phyloP scores from a whole-genome alignment of 345 rosid species.

The Sonneratia alba region DNA sequence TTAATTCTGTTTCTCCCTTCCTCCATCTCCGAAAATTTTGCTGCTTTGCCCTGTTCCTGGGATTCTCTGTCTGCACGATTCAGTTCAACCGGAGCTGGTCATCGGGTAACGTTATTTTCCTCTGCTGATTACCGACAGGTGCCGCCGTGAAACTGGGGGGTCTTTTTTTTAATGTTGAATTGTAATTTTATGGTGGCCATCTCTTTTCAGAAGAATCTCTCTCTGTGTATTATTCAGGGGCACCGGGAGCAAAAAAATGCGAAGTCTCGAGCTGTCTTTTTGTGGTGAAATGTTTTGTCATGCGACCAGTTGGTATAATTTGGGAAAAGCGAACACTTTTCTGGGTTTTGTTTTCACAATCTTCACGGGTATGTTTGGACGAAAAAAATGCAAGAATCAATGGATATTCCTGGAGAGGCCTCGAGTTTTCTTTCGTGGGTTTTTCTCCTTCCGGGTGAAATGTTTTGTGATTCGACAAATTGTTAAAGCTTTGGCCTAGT shows the following conservation, averaged over 20 bases:
- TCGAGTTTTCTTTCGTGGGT: neutral
- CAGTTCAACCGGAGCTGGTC: neutral
- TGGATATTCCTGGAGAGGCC: neutral
- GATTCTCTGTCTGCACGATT: neutral
- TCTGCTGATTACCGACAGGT: neutral
- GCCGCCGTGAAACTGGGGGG: neutral
- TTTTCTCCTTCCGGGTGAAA: neutral
- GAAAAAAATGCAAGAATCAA: neutral
- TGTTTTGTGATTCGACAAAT: too few relatives aligned
- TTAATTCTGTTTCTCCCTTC: neutral
- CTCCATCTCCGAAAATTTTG: too few relatives aligned
- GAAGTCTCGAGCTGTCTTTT: neutral
- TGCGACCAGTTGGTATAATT: neutral
- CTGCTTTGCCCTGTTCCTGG: too few relatives aligned
- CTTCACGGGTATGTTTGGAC: neutral
- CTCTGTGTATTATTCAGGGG: neutral
- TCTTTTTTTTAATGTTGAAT: neutral
- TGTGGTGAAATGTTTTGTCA: neutral
- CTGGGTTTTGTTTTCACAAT: neutral
- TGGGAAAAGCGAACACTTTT: neutral
- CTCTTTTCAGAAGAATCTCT: neutral
- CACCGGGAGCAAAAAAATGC: neutral
- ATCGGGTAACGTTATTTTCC: neutral
- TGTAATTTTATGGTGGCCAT: neutral
- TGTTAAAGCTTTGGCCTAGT: neutral